Evolutionary conservation across 1,284 basidiomycete species (phyloP), one percentile per base, ranked within the genome.

Genomic region (Apiotrichum montevideense): DNA sequence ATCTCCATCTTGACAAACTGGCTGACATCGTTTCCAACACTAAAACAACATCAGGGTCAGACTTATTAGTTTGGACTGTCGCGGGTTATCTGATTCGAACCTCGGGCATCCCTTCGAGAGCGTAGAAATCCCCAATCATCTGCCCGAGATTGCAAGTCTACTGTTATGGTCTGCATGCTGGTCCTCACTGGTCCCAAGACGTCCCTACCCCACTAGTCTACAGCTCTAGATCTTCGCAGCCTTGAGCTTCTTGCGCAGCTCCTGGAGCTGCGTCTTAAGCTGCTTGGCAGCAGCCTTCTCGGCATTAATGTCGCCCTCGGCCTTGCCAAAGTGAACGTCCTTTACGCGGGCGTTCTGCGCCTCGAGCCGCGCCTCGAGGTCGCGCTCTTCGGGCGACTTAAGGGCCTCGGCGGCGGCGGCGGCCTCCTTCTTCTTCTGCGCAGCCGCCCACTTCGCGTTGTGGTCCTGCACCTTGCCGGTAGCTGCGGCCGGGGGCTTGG

Each of bases 261-360:
- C 80, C 35, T 83, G 83, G 48, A 93, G 81, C 70, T 87, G 82
- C 32, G 77, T 80, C 74, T 94, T 86, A 63, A 84, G 65, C 62
- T 71, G 72, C 76, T 84, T 81, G 55, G 83, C 73, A 61, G 75
- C 75, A 15, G 77, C 79, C 11, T 83, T 75, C 60, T 83, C 83
- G 41, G 66, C 69, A 35, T 71, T 76, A 6, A 77, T 65, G 66
- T 78, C 66, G 67, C 78, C 79, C 59, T 80, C 77, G 13, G 81
- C 70, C 66, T 85, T 83, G 35, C 84, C 81, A 29, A 80, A 83
- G 77, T 87, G 88, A 34, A 87, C 81, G 10, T 79, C 75, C 42
- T 88, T 82, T 15, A 94, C 86, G 21, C 81, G 67, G 54, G 84
- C 80, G 0, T 87, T 89, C 73, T 94, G 90, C 48, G 83, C 83